phyloP scores from a whole-genome alignment of 2,329 filamentous ascomycete species.

The Botryotinia globosa region DNA sequence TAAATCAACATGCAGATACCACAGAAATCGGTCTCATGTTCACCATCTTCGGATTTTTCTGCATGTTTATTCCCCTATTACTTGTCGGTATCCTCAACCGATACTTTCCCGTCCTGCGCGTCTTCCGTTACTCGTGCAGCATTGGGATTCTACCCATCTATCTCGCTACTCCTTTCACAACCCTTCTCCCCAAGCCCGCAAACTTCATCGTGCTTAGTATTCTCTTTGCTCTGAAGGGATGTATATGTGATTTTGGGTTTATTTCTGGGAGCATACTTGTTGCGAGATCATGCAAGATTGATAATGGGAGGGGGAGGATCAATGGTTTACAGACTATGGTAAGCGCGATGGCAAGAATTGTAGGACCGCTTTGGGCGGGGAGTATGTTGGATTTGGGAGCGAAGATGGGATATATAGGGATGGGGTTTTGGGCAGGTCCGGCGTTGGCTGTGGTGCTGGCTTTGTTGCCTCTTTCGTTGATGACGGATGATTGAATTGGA shows the following conservation, averaged over 20 bases:
- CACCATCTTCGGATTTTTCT: constrained; percentile 8
- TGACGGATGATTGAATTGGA: not conserved
- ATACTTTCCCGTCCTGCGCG: not conserved
- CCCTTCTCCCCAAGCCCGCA: not conserved
- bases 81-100: not conserved
- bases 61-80: constrained; percentile 4
- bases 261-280: not conserved
- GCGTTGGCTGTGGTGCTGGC: not conserved
- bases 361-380: constrained; percentile 7
- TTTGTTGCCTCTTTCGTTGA: constrained; percentile 3
- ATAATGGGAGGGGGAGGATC: not conserved
- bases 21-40: constrained; percentile 14
- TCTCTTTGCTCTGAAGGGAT: not conserved
- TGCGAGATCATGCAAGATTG: not conserved
- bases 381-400: constrained; percentile 2
- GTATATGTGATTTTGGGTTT: constrained; percentile 6
- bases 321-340: constrained; percentile 5
- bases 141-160: constrained; percentile 6
- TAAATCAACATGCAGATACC: not conserved
- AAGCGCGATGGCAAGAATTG: not conserved
- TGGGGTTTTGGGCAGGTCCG: constrained; percentile 8
- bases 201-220: constrained; percentile 3
- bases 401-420: not conserved
- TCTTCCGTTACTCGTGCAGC: not conserved
- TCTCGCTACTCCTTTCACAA: constrained; percentile 1